These are phyloP conservation scores for Diospyros lotus DNA, from an alignment of 148 eudicot species.

Conservation along the genomic window DNA sequence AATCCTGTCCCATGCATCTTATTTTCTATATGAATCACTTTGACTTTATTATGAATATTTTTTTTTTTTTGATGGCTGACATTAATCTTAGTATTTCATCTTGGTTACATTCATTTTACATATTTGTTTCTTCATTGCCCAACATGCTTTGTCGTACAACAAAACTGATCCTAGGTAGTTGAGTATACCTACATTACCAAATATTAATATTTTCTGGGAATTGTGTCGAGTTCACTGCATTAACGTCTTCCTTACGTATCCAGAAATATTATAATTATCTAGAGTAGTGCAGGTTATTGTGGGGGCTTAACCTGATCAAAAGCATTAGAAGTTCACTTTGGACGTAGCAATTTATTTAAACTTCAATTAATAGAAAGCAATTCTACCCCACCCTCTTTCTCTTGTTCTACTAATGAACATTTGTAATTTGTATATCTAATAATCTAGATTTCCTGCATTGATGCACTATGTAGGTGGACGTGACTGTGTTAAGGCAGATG, in stretches of 20 bases:
- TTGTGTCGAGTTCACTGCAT: not conserved
- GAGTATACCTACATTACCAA: no score
- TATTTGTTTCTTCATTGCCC: no score
- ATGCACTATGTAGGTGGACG: slow-evolving; percentile 57
- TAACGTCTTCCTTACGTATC: not conserved
- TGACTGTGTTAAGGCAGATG: slow-evolving; percentile 71
- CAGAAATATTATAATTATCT: not conserved
- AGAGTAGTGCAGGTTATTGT: not conserved
- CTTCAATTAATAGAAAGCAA: not conserved
- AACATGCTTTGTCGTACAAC: no score
- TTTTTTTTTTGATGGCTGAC: no score
- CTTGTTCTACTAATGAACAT: not conserved
- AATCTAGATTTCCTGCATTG: slow-evolving; percentile 6
- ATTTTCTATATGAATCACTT: no score
- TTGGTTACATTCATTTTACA: no score
- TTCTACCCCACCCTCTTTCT: not conserved
- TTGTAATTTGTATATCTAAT: not conserved
- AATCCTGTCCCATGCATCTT: no score
- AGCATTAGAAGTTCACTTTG: not conserved
- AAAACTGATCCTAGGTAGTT: no score
- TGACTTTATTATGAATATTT: no score
- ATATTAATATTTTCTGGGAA: no score
- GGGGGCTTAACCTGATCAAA: not conserved
- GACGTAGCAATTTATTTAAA: not conserved
- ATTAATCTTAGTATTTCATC: no score